Evolutionary conservation across 2,329 filamentous ascomycete genomes (phyloP).

Genomic region (Penicillium vulpinum): DNA sequence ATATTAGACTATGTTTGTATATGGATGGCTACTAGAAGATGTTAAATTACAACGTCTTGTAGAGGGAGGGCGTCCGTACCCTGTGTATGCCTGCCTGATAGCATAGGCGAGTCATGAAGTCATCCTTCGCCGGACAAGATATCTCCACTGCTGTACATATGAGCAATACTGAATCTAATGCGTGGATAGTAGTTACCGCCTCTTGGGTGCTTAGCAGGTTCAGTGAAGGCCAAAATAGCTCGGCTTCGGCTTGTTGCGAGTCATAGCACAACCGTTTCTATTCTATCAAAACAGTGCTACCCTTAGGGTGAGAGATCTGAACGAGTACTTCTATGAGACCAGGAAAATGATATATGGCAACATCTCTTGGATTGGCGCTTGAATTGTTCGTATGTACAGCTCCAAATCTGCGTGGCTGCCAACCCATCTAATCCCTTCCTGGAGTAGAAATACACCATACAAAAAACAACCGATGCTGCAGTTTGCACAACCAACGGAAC

Average conservation of each 20-base stretch:
- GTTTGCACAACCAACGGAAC: conserved; percentile 6
- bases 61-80: not conserved
- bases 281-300: not conserved
- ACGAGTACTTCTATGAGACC: not conserved
- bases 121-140: not conserved
- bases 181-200: not conserved
- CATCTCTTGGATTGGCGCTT: conserved; percentile 34
- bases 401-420: conserved; percentile 30
- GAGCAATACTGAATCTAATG: not conserved
- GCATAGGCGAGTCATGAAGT: not conserved
- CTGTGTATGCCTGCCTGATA: not conserved
- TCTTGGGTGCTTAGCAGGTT: no score
- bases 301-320: not conserved
- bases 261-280: not conserved
- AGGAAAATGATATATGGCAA: conserved; percentile 15
- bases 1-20: not conserved
- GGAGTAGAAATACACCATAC: conserved; percentile 39
- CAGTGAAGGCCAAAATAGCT: not conserved
- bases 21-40: no score
- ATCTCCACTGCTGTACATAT: no score
- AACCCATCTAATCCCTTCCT: conserved; percentile 28
- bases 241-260: not conserved
- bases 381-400: conserved; percentile 41
- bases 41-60: not conserved
- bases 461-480: conserved; percentile 19